Evolutionary conservation across 2,329 filamentous ascomycete species (phyloP).

Genomic region (Alternaria hordeiaustralica): DNA sequence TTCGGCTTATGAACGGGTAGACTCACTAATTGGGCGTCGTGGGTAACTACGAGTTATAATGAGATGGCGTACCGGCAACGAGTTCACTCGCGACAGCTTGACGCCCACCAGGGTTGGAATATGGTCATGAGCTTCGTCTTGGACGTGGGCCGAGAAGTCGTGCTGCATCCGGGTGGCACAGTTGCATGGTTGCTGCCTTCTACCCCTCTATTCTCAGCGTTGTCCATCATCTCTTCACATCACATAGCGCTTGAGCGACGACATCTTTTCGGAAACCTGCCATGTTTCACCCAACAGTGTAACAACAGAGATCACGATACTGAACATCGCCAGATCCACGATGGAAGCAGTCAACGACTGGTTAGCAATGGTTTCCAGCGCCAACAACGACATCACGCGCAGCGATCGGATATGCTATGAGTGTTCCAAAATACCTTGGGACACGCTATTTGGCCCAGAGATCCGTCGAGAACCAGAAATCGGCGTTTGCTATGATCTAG

Average conservation of each 20-base stretch:
- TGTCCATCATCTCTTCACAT: not conserved
- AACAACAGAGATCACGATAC: not conserved
- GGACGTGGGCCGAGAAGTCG: not conserved
- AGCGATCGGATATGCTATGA: not conserved
- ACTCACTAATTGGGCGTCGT: not conserved
- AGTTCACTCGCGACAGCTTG: not conserved
- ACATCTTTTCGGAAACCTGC: not conserved
- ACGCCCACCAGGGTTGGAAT: not conserved
- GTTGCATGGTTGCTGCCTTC: not conserved
- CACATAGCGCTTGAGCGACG: not conserved
- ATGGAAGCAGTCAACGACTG: not conserved
- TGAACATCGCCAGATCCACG: not conserved
- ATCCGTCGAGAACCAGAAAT: too few relatives aligned
- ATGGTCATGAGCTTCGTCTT: not conserved
- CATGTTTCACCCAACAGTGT: not conserved
- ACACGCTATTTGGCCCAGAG: not conserved
- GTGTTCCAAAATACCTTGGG: not conserved
- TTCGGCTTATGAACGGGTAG: not conserved
- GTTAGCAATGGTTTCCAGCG: not conserved
- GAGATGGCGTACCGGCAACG: not conserved
- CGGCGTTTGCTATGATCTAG: too few relatives aligned
- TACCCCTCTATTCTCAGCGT: not conserved
- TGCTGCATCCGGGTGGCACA: not conserved
- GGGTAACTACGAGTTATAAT: not conserved
- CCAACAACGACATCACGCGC: not conserved